Base-by-base conservation (phyloP, 192 early-diverging fungal species). In the Coemansia sp. region DNA sequence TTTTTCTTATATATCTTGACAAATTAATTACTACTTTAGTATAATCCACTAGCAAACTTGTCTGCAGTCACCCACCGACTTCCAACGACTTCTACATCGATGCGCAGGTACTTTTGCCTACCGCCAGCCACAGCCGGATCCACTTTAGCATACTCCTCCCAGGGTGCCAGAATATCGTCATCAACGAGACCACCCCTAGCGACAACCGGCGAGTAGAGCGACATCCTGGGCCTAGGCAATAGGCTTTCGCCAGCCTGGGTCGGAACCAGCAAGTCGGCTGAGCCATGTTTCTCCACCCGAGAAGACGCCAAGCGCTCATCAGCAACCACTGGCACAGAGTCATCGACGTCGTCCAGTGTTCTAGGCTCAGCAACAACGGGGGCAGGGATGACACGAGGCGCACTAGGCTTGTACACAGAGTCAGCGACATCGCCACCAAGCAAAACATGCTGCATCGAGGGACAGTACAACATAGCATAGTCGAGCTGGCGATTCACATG, bases 71-170 rank as follows among this genome's bases (percentile, higher is more conserved):
- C 80, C 75, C 75, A 78, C 42, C 73, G 65, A 73, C 80, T 83
- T 9, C 89, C 86, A 28, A 91, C 85, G 33, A 93, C 89, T 69
- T 91, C 88, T 33, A 93, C 84, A 74, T 93, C 91, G 26, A 93
- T 77, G 26, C 88, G 85, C 76, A 93, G 65, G 67, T 89, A 91
- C 62, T 78, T 78, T 66, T 77, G 75, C n/a, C 68, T 69, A 35
- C 62, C 59, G 44, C 37, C 55, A 33, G 33, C 62, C 23, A 16
- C 42, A 52, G 55, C 14, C 10, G 61, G 62, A 1, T 35, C 68
- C 52, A 71, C 40, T 3, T 65, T 66, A 1, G 80, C 75, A 19
- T 78, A 67, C 62, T 77, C 69, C 42, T 83, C 80, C 80, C 80
- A 83, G 2, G 80, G 80, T 59, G 80, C 62, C n/a, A 68, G 64